Percentiles rank a stretch among this genome's conserved stretches.
Evolutionary conservation across 176 grass and related monocot species (phyloP).

Genomic region (Rhynchospora tenuis): DNA sequence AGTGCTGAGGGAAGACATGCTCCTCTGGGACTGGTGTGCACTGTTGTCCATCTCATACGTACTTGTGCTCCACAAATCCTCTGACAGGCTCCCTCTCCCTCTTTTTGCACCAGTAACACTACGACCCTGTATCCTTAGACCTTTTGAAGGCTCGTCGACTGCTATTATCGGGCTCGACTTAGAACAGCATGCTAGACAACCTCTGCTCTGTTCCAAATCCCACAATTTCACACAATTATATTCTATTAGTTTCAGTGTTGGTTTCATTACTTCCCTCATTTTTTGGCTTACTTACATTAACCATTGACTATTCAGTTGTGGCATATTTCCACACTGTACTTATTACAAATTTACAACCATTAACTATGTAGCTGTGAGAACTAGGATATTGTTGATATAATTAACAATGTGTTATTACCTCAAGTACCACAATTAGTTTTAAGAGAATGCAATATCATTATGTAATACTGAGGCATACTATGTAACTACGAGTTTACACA

Average conservation of each 20-base stretch:
- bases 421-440: background rate
- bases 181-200: conserved; percentile 88
- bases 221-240: conserved; percentile 22
- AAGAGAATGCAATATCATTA: background rate
- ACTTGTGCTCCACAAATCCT: conserved; percentile 83
- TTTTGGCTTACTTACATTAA: conserved; percentile 2
- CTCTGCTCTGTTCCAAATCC: conserved; percentile 97
- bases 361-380: background rate
- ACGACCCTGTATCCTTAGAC: conserved; percentile 73
- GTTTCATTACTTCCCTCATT: background rate
- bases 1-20: conserved; percentile 84
- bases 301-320: background rate
- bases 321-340: background rate
- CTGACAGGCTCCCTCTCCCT: conserved; percentile 46
- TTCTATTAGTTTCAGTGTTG: conserved; percentile 14
- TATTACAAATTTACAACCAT: background rate
- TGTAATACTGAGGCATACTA: background rate
- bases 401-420: background rate
- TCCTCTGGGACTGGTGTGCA: conserved; percentile 67
- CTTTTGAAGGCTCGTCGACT: conserved; percentile 81
- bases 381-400: background rate
- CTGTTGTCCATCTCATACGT: conserved; percentile 76
- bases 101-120: conserved; percentile 17
- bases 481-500: background rate
- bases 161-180: conserved; percentile 69